These are phyloP conservation scores for Nyssa sinensis DNA, from an alignment of 148 eudicot species.

Conservation along the genomic window DNA sequence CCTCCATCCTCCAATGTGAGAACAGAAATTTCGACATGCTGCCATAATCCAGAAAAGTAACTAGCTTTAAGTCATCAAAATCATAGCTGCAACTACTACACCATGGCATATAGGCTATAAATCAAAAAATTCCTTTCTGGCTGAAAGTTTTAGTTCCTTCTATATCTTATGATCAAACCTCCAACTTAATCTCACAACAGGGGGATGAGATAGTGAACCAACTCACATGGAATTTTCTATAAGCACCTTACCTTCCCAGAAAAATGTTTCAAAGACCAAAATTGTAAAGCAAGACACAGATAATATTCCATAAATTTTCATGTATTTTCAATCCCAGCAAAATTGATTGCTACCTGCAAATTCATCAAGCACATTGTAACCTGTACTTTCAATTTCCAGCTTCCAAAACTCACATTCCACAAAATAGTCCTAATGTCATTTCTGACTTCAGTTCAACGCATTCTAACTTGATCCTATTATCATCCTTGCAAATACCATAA, in stretches of 20 bases:
- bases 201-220: neutral
- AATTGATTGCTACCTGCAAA: neutral
- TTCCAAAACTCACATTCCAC: neutral
- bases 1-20: too few relatives aligned
- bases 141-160: neutral
- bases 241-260: neutral
- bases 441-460: neutral
- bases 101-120: neutral
- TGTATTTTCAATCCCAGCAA: neutral
- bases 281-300: neutral
- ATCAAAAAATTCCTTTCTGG: neutral
- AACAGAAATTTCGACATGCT: too few relatives aligned
- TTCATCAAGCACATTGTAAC: too few relatives aligned
- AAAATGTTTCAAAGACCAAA: neutral
- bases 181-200: neutral
- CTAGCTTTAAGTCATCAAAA: neutral
- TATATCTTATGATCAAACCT: neutral
- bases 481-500: neutral
- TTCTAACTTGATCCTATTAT: neutral
- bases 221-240: neutral
- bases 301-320: neutral
- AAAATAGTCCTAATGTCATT: neutral
- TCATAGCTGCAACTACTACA: neutral
- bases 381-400: too few relatives aligned
- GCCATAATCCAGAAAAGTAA: neutral